Conservation (phyloP, 1,284 basidiomycete species). For the Rhodotorula sp. region DNA sequence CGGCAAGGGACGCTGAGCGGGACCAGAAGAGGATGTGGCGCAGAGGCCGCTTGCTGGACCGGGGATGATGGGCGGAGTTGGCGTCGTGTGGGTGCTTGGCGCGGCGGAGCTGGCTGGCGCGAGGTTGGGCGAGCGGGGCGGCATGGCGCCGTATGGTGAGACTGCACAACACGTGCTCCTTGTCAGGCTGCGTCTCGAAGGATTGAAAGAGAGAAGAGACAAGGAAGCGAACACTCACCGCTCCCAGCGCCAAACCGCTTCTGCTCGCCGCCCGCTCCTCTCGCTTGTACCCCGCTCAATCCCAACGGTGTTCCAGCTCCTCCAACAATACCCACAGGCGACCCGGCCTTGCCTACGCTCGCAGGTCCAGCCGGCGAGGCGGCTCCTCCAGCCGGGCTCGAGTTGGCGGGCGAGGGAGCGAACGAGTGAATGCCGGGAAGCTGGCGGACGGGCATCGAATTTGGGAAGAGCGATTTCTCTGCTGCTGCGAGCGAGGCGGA, state of each 20-base stretch:
- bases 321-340: neutral
- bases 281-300: no score
- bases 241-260: neutral
- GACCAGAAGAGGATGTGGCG: conserved; percentile 1
- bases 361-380: neutral
- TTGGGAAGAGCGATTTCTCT: conserved; percentile 24
- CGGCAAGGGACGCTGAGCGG: conserved; percentile 16
- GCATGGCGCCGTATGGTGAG: neutral
- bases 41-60: neutral
- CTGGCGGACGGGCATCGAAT: conserved; percentile 22
- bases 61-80: conserved; percentile 1
- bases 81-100: neutral
- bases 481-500: neutral
- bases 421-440: conserved; percentile 28
- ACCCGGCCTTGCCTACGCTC: neutral
- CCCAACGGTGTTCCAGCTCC: neutral
- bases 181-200: no score
- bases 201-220: no score
- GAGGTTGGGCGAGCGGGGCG: neutral
- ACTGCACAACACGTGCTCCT: neutral
- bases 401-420: neutral
- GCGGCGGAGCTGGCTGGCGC: neutral
- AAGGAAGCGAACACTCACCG: neutral
- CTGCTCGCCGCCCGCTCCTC: neutral
- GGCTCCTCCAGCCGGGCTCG: neutral